Percentiles rank a stretch among this genome's conserved stretches.
Conservation (phyloP, 208 protist genomes). For the Wallacemonas sp. region DNA sequence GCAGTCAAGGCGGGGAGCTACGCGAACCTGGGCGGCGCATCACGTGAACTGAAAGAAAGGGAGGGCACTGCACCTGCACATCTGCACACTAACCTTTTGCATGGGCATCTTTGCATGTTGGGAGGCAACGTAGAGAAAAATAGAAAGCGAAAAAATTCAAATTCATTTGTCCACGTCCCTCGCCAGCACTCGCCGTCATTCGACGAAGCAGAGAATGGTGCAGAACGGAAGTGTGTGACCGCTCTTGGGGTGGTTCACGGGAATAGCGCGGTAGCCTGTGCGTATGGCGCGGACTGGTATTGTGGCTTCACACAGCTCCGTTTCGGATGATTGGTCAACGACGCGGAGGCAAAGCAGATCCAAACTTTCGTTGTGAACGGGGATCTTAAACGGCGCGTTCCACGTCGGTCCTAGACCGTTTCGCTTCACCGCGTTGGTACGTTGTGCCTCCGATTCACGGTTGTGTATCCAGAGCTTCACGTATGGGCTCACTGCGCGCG, state of each 20-base stretch:
- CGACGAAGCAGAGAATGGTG: slow-evolving; percentile 26
- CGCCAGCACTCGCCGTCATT: too few relatives aligned
- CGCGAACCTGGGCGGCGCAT: too few relatives aligned
- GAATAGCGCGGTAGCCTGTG: slow-evolving; percentile 44
- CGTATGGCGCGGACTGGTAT: slow-evolving; percentile 42
- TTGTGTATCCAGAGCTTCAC: slow-evolving; percentile 43
- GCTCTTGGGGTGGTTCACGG: slow-evolving; percentile 28
- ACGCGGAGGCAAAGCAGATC: slow-evolving; percentile 49
- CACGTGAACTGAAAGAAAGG: too few relatives aligned
- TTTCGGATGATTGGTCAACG: slow-evolving; percentile 9
- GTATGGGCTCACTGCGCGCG: slow-evolving; percentile 22
- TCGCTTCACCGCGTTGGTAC: slow-evolving; percentile 24
- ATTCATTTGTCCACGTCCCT: too few relatives aligned
- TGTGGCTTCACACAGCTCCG: slow-evolving; percentile 31
- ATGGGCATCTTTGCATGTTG: not conserved
- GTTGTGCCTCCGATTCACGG: slow-evolving; percentile 5
- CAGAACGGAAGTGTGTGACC: slow-evolving; percentile 19
- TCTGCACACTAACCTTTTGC: not conserved
- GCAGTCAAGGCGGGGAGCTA: too few relatives aligned
- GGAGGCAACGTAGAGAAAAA: slow-evolving; percentile 1
- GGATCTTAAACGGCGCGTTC: slow-evolving; percentile 30
- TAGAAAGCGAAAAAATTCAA: not conserved
- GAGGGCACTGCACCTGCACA: too few relatives aligned
- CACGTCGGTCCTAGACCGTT: slow-evolving; percentile 63
- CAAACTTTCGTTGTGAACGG: slow-evolving; percentile 25